Evolutionary conservation across 2,329 filamentous ascomycete genomes (phyloP).

Genomic region (Helotiales sp.): DNA sequence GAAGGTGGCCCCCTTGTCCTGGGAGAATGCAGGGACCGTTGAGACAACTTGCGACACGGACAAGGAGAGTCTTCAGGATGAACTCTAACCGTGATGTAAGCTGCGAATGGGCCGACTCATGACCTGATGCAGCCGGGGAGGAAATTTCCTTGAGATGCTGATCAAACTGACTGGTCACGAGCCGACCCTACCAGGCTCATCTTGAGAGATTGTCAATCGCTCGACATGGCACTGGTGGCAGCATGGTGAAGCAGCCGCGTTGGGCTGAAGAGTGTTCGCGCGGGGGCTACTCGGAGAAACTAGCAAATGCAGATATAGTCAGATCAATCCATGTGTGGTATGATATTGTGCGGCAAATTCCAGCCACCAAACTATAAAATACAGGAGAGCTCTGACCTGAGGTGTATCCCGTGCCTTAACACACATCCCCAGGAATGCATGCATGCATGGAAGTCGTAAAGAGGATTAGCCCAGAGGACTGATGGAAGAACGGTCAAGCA

Average conservation of each 20-base stretch:
- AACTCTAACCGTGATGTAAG: neutral
- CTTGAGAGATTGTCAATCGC: neutral
- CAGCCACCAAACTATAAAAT: neutral
- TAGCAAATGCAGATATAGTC: neutral
- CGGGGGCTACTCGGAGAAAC: neutral
- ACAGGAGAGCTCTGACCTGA: neutral
- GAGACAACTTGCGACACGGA: slow-evolving; percentile 10
- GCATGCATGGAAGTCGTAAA: slow-evolving; percentile 1
- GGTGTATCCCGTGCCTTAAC: neutral
- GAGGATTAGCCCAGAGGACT: neutral
- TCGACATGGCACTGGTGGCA: neutral
- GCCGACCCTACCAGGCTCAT: neutral
- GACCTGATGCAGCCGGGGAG: neutral
- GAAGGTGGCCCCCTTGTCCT: neutral
- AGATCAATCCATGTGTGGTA: neutral
- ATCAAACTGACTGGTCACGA: neutral
- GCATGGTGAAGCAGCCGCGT: neutral
- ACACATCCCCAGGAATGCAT: neutral
- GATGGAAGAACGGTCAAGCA: neutral
- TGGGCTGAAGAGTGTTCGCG: neutral
- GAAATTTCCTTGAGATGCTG: neutral
- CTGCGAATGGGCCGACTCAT: slow-evolving; percentile 8
- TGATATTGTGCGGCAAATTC: neutral
- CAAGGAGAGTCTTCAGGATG: slow-evolving; percentile 4
- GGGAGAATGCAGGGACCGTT: slow-evolving; percentile 5